Conservation (phyloP, 768 basidiomycete species). For the Suillus fuscotomentosus region DNA sequence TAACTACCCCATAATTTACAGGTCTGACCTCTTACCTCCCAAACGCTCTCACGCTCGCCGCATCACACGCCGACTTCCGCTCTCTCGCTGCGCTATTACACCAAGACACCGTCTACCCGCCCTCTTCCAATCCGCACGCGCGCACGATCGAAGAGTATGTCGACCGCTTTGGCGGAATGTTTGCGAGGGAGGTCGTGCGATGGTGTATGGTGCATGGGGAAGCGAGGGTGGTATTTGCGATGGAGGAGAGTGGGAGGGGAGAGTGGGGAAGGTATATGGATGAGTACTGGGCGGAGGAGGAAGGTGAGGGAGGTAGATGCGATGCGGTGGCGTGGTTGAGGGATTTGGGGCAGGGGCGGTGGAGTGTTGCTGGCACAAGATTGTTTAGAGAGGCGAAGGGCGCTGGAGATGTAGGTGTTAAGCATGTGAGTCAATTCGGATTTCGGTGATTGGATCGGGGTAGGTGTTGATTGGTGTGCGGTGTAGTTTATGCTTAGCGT, state of each 20-base stretch:
- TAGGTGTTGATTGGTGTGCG: constrained; percentile 8
- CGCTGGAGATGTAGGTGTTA: constrained; percentile 60
- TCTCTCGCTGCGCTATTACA: constrained; percentile 86
- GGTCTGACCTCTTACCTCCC: constrained; percentile 65
- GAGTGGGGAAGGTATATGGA: constrained; percentile 64
- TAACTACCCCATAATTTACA: constrained; percentile 25
- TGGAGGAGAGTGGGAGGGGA: constrained; percentile 43
- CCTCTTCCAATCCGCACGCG: constrained; percentile 62
- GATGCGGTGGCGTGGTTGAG: constrained; percentile 83
- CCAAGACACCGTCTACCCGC: constrained; percentile 59
- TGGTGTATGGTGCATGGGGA: constrained; percentile 94
- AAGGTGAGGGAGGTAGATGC: constrained; percentile 43
- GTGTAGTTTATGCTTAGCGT: constrained; percentile 85
- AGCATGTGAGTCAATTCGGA: constrained; percentile 59
- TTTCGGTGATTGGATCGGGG: background rate
- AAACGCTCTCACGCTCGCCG: constrained; percentile 80
- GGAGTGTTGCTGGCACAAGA: constrained; percentile 60
- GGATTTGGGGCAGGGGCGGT: constrained; percentile 69
- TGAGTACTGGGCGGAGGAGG: constrained; percentile 53
- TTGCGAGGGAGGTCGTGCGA: constrained; percentile 85
- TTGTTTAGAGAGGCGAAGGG: constrained; percentile 60
- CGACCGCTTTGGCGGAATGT: constrained; percentile 75
- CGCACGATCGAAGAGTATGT: constrained; percentile 69
- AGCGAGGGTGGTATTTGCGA: constrained; percentile 76
- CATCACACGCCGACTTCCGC: constrained; percentile 82